Evolutionary conservation across 2,329 filamentous ascomycete species (phyloP), one percentile per base, ranked within the genome.

Genomic region (Aspergillus pseudonomiae): DNA sequence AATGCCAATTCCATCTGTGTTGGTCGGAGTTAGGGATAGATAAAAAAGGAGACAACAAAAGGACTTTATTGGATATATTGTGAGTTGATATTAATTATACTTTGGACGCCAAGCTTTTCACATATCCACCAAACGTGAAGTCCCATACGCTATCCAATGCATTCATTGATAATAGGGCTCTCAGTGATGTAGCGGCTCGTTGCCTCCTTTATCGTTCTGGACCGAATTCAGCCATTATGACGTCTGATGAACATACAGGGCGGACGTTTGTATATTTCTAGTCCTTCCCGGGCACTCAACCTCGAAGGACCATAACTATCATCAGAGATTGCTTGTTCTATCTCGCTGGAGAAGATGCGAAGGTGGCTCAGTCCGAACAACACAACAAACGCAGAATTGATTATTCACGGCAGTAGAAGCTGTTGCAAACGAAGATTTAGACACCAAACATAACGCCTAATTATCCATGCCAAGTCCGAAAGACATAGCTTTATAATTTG

Each of bases 391-490:
- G 34, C 41, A 55, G 24, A 59, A 60, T 59, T 60, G 57, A 67
- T 66, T 65, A 67, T 66, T 59, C 61, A 63, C 52, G 53, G 60
- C 43, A 63, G 34, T n/a, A 60, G 36, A 59, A 62, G 46, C 62
- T 59, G 63, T 59, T 56, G 41, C 46, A 63, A 60, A 61, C 45
- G 52, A 58, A 55, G 45, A 63, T 64, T 63, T 54, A 63, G 62
- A 63, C 64, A 63, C 63, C 68, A 68, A 71, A 65, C 58, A 59
- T 52, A 70, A 72, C 73, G 73, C 74, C 74, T 54, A 57, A 72
- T 71, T 69, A 74, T 71, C 72, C 71, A 73, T 70, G 69, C 71
- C 72, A 68, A 69, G 66, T 66, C 63, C 68, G 69, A 61, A 63
- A 62, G 62, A 68, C 61, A 66, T 62, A 66, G 61, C 65, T 65